phyloP scores from a whole-genome alignment of 192 early-diverging fungal genomes.

The Physocladia obscura region DNA sequence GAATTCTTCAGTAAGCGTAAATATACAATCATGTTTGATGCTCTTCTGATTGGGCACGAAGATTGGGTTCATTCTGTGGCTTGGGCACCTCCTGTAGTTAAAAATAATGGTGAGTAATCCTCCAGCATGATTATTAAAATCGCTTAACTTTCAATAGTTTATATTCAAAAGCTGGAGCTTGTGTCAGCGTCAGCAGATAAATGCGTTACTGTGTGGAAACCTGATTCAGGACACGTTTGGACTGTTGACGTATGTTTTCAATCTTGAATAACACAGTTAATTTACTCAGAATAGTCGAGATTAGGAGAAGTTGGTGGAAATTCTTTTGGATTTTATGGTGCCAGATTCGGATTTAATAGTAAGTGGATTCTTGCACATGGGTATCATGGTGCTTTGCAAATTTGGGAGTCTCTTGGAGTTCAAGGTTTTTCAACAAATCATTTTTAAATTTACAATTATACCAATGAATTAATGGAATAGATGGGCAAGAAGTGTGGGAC shows the following conservation, averaged over 20 bases:
- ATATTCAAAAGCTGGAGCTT: conserved; percentile 66
- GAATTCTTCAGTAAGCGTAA: conserved; percentile 24
- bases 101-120: not conserved
- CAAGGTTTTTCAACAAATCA: not conserved
- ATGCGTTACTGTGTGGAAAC: conserved; percentile 86
- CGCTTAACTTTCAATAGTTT: not conserved
- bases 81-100: conserved; percentile 66
- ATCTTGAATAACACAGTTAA: not conserved
- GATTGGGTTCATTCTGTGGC: conserved; percentile 87
- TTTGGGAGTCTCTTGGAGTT: conserved; percentile 63
- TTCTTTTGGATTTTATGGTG: conserved; percentile 81
- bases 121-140: conserved; percentile 6
- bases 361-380: conserved; percentile 71
- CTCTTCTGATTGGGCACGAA: conserved; percentile 92
- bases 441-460: not conserved
- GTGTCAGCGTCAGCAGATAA: conserved; percentile 89
- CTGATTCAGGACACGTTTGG: conserved; percentile 82
- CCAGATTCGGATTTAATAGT: conserved; percentile 63
- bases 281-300: conserved; percentile 1
- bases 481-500: conserved; percentile 54
- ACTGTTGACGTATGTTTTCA: conserved; percentile 67
- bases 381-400: conserved; percentile 79
- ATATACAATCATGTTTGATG: conserved; percentile 75
- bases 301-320: conserved; percentile 87
- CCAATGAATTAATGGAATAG: not conserved